These are phyloP conservation scores for Ustilago nuda DNA, from an alignment of 1,284 basidiomycete species.

Conservation along the genomic window DNA sequence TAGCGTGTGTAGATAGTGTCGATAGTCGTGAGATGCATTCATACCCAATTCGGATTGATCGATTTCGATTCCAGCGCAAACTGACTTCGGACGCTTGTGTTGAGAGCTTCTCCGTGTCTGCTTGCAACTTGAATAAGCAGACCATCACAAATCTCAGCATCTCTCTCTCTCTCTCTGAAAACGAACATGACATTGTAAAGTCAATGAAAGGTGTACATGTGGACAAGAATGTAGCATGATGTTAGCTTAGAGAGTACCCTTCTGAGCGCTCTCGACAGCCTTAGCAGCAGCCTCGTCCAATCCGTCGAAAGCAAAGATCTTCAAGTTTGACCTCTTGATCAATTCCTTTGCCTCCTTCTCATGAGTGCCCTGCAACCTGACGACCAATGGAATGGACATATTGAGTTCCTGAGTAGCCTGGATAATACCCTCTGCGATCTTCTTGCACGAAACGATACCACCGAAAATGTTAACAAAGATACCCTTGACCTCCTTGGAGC, in stretches of 20 bases:
- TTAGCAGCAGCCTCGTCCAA: conserved; percentile 53
- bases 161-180: not conserved
- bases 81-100: no score
- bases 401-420: conserved; percentile 93
- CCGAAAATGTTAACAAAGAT: conserved; percentile 90
- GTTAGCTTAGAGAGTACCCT: conserved; percentile 24
- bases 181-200: conserved; percentile 4
- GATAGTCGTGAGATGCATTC: not conserved
- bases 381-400: conserved; percentile 87
- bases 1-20: not conserved
- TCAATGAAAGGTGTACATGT: not conserved
- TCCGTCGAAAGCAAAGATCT: conserved; percentile 70
- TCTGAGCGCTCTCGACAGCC: conserved; percentile 52
- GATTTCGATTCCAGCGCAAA: not conserved
- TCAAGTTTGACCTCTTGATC: conserved; percentile 80
- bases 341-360: conserved; percentile 93
- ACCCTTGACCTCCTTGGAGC: conserved; percentile 91
- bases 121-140: no score
- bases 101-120: no score
- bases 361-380: conserved; percentile 95
- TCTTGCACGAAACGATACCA: conserved; percentile 97
- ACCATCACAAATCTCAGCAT: not conserved
- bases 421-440: conserved; percentile 83
- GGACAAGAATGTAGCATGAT: not conserved
- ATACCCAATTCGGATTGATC: not conserved